Evolutionary conservation across 208 protist genomes (phyloP), one percentile per base, ranked within the genome.

Genomic region (Leptomonas pyrrhocoris): DNA sequence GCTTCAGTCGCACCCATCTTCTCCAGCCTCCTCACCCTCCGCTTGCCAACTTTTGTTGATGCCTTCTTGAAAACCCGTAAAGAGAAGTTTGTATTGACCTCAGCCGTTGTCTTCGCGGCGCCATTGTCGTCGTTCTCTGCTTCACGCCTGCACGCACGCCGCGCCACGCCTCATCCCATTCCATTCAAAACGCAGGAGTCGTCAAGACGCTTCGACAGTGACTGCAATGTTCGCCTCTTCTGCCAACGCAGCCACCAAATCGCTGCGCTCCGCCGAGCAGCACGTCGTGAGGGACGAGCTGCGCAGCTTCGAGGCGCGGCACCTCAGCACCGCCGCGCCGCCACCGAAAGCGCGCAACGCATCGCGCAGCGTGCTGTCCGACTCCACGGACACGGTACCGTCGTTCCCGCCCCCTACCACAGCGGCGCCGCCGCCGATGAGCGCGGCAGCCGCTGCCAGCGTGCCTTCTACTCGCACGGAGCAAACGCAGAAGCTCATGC

Each of bases 251-350:
- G 53, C 56, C 21, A 42, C 28, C 42, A 43, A 46, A 2, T 28
- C 51, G 36, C 0, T 73, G 54, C 59, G 31, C 6, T 34, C 56
- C 16, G 58, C 64, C 1, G 63, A 59, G 58, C 45, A 53, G 64
- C 34, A 53, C 0, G 49, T 70, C 3, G 73, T 86, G 51, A 56
- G 19, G 19, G 42, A 55, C 23, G 73, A 82, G 46, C 62, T 75
- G 2, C 9, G 48, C 15, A 9, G 12, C 42, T 71, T 83, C 23
- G 74, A 79, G 54, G 34, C 23, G 12, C 30, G 40, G 7, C 25
- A 42, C 43, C 56, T 74, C 18, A 45, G 30, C 16, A 46, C 25
- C 36, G 34, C 61, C 3, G 30, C 38, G 28, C 27, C 42, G 21
- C 31, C 34, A 15, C 8, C 54, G 27, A 63, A 57, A 13, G 23